phyloP scores from a whole-genome alignment of 768 basidiomycete species.

The Asterophora lycoperdoides region DNA sequence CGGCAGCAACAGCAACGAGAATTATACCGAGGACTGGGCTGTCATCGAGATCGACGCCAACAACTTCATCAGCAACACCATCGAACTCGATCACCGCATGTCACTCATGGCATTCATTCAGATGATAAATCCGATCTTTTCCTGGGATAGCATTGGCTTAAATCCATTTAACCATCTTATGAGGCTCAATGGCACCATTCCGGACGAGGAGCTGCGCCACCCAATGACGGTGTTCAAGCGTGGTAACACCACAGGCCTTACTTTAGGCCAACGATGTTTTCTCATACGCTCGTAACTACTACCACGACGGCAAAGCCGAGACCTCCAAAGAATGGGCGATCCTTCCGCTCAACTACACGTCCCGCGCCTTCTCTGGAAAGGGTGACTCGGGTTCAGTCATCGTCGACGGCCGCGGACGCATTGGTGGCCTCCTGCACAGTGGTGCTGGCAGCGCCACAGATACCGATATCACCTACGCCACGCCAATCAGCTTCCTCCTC shows the following conservation, averaged over 20 bases:
- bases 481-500: too few relatives aligned
- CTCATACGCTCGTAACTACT: slow-evolving; percentile 25
- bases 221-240: slow-evolving; percentile 31
- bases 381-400: slow-evolving; percentile 39
- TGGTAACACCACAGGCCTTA: slow-evolving; percentile 25
- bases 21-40: slow-evolving; percentile 24
- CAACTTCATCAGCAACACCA: slow-evolving; percentile 25
- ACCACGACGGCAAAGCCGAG: neutral
- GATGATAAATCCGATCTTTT: slow-evolving; percentile 15
- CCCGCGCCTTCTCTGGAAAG: slow-evolving; percentile 29
- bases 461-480: too few relatives aligned
- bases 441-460: too few relatives aligned
- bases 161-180: slow-evolving; percentile 26
- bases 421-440: too few relatives aligned
- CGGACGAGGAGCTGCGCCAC: slow-evolving; percentile 24
- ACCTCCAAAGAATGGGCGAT: slow-evolving; percentile 28
- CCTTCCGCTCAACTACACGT: slow-evolving; percentile 22
- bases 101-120: slow-evolving; percentile 4
- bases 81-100: slow-evolving; percentile 22
- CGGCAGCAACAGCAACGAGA: slow-evolving; percentile 1
- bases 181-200: slow-evolving; percentile 20
- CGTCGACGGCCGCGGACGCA: slow-evolving; percentile 16
- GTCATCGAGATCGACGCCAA: slow-evolving; percentile 19
- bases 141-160: slow-evolving; percentile 15
- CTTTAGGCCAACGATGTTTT: slow-evolving; percentile 23